phyloP scores from a whole-genome alignment of 176 grass and related monocot species.

The Avena sativa region DNA sequence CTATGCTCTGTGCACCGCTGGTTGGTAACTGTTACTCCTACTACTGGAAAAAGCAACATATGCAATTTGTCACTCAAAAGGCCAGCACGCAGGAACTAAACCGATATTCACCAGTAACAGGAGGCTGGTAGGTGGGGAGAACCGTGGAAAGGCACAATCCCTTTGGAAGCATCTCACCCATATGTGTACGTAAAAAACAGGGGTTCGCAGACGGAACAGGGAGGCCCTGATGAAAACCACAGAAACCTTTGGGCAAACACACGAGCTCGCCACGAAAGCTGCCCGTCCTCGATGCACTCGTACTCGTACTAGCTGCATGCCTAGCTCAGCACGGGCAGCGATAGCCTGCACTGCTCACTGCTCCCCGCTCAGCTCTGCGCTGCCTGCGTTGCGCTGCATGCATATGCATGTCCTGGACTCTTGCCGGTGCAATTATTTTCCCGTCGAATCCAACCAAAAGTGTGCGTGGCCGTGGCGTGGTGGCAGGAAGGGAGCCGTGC shows the following conservation, averaged over 20 bases:
- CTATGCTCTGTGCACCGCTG: too few relatives aligned
- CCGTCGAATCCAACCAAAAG: slow-evolving; percentile 56
- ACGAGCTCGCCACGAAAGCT: slow-evolving; percentile 17
- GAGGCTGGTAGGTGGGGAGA: too few relatives aligned
- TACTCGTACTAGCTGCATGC: not conserved
- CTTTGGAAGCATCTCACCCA: too few relatives aligned
- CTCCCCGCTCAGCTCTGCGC: not conserved
- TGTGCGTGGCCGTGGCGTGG: not conserved
- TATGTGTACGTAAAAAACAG: too few relatives aligned
- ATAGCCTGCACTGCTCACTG: too few relatives aligned
- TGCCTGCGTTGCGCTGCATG: slow-evolving; percentile 20
- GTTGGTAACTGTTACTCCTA: too few relatives aligned
- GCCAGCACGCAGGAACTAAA: too few relatives aligned
- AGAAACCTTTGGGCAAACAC: slow-evolving; percentile 24
- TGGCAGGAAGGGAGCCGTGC: not conserved
- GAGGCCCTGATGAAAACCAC: slow-evolving; percentile 22
- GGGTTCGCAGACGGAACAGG: too few relatives aligned
- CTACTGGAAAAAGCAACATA: too few relatives aligned
- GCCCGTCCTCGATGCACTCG: not conserved
- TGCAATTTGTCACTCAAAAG: too few relatives aligned
- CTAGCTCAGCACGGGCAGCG: slow-evolving; percentile 15
- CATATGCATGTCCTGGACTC: slow-evolving; percentile 33
- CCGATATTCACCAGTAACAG: too few relatives aligned
- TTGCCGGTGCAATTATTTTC: slow-evolving; percentile 55
- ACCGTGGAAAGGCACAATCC: too few relatives aligned